phyloP scores from a whole-genome alignment of 306 rosid genomes.

The Hippophae rhamnoides region DNA sequence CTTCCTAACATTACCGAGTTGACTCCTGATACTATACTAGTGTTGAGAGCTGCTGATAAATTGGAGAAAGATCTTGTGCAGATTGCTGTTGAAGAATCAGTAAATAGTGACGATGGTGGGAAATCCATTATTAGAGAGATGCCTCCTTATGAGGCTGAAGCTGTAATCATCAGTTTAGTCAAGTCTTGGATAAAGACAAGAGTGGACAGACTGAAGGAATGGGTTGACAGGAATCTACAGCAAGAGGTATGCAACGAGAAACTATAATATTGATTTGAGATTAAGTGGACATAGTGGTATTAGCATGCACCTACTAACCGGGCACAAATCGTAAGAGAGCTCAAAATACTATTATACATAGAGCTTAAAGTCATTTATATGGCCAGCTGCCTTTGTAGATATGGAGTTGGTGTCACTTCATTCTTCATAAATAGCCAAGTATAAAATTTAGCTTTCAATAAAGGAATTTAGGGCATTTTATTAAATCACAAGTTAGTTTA shows the following conservation, averaged over 20 bases:
- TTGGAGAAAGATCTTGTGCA: slow-evolving; percentile 94
- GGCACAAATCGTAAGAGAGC: no score
- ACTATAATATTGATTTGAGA: background rate
- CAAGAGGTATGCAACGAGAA: slow-evolving; percentile 51
- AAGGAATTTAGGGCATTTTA: no score
- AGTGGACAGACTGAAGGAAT: slow-evolving; percentile 75
- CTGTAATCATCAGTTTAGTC: slow-evolving; percentile 50
- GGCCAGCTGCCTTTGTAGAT: no score
- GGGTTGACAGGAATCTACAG: slow-evolving; percentile 72
- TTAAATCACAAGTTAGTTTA: no score
- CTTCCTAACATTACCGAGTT: slow-evolving; percentile 50
- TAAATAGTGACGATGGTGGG: slow-evolving; percentile 95
- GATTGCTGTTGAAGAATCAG: slow-evolving; percentile 89
- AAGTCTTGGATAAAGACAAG: slow-evolving; percentile 77
- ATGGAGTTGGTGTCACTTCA: no score
- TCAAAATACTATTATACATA: no score
- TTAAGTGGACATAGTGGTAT: no score
- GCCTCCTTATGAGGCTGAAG: slow-evolving; percentile 95
- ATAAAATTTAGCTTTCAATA: no score
- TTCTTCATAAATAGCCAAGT: no score
- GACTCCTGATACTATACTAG: slow-evolving; percentile 72
- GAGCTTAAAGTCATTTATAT: no score
- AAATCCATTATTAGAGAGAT: slow-evolving; percentile 83
- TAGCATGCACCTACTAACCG: no score
- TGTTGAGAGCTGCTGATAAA: slow-evolving; percentile 80